These are phyloP conservation scores for bread wheat (Triticum aestivum) DNA, from an alignment of 176 grass and related monocot species.

Conservation along the genomic window DNA sequence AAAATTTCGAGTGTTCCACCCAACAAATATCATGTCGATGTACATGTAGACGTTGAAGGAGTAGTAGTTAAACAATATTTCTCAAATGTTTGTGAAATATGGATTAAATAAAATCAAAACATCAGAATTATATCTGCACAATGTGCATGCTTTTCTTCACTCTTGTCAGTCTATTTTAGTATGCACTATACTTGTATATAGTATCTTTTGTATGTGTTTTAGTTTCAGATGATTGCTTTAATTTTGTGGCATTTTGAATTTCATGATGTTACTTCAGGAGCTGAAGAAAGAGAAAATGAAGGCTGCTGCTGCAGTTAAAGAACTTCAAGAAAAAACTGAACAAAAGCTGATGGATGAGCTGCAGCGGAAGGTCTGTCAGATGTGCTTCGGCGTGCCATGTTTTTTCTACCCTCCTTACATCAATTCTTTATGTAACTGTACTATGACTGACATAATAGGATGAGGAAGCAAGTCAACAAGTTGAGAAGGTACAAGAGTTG, in stretches of 20 bases:
- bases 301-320: conserved; percentile 56
- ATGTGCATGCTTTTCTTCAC: conserved; percentile 15
- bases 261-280: conserved; percentile 59
- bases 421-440: conserved; percentile 1
- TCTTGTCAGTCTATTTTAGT: background rate
- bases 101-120: conserved; percentile 2
- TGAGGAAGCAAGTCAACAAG: conserved; percentile 64
- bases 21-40: background rate
- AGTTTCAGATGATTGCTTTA: background rate
- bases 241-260: conserved; percentile 21
- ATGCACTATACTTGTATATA: background rate
- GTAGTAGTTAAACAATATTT: background rate
- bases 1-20: conserved; percentile 1
- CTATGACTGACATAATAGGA: conserved; percentile 47
- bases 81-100: conserved; percentile 10
- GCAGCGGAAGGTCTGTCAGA: conserved; percentile 59
- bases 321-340: conserved; percentile 73
- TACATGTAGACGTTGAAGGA: background rate
- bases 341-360: conserved; percentile 68
- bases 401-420: background rate
- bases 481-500: conserved; percentile 79
- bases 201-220: conserved; percentile 2
- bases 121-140: background rate
- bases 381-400: conserved; percentile 4
- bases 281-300: conserved; percentile 83